phyloP scores from a whole-genome alignment of 305 asterid species.

The Salvia sclarea region DNA sequence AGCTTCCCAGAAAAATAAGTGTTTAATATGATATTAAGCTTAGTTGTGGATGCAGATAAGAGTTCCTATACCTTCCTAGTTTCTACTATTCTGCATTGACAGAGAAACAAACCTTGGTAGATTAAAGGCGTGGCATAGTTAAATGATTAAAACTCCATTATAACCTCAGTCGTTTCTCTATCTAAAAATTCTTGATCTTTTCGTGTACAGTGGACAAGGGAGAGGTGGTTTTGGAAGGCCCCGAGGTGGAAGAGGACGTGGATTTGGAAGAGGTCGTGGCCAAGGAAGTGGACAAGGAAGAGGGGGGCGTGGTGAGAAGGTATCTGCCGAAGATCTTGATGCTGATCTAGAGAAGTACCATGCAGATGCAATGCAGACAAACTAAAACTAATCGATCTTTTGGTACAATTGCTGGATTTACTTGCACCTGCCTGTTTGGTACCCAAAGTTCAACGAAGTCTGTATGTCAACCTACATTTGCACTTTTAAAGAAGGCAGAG shows the following conservation, averaged over 20 bases:
- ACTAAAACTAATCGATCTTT: constrained; percentile 46
- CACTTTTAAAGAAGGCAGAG: constrained; percentile 38
- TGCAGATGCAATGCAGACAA: constrained; percentile 77
- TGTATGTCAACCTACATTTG: constrained; percentile 36
- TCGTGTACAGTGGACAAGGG: constrained; percentile 55
- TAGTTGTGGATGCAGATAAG: not conserved
- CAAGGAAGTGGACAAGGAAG: constrained; percentile 55
- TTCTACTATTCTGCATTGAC: not conserved
- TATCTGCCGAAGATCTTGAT: constrained; percentile 91
- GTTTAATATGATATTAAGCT: not conserved
- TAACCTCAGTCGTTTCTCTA: not conserved
- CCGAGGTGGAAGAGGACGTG: constrained; percentile 71
- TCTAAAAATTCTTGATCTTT: constrained; percentile 12
- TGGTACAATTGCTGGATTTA: constrained; percentile 21
- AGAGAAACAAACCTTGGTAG: not conserved
- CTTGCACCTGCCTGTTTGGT: constrained; percentile 32
- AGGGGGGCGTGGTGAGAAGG: constrained; percentile 63
- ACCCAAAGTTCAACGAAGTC: constrained; percentile 25
- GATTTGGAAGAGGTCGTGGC: constrained; percentile 77
- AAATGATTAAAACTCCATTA: not conserved
- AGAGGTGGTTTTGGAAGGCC: constrained; percentile 80
- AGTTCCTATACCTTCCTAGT: not conserved
- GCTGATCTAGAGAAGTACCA: constrained; percentile 93
- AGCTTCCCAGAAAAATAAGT: not conserved
- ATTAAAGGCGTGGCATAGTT: not conserved